Evolutionary conservation across 441 rosid species (phyloP).

Genomic region (Pelargonium australe): DNA sequence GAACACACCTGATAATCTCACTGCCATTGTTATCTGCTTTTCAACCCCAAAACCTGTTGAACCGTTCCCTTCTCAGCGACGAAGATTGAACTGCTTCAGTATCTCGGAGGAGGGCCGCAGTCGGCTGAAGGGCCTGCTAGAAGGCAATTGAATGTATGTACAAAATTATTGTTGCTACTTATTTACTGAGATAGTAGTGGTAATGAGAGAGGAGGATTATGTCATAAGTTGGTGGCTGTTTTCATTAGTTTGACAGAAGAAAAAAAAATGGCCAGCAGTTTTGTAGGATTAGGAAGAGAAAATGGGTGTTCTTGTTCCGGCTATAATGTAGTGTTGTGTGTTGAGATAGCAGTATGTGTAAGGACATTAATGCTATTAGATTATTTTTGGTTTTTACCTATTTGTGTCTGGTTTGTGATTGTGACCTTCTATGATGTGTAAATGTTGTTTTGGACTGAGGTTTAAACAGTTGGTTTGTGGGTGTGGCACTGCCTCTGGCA

Average conservation of each 20-base stretch:
- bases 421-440: no score
- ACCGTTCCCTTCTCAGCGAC: constrained; percentile 41
- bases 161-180: background rate
- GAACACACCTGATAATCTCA: constrained; percentile 54
- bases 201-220: background rate
- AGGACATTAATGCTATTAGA: no score
- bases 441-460: no score
- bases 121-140: constrained; percentile 55
- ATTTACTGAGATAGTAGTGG: background rate
- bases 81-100: constrained; percentile 38
- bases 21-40: constrained; percentile 59
- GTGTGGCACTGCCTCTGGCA: no score
- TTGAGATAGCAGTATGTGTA: no score
- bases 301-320: background rate
- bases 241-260: constrained; percentile 25
- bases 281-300: constrained; percentile 34
- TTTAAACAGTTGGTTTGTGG: no score
- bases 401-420: no score
- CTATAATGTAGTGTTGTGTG: background rate
- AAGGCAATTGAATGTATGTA: constrained; percentile 47
- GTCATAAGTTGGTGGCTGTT: constrained; percentile 27
- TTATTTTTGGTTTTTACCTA: no score
- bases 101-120: constrained; percentile 63
- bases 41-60: constrained; percentile 25
- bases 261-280: constrained; percentile 51